Base-by-base conservation (phyloP, 1,284 basidiomycete genomes). In the Marasmius sp. region DNA sequence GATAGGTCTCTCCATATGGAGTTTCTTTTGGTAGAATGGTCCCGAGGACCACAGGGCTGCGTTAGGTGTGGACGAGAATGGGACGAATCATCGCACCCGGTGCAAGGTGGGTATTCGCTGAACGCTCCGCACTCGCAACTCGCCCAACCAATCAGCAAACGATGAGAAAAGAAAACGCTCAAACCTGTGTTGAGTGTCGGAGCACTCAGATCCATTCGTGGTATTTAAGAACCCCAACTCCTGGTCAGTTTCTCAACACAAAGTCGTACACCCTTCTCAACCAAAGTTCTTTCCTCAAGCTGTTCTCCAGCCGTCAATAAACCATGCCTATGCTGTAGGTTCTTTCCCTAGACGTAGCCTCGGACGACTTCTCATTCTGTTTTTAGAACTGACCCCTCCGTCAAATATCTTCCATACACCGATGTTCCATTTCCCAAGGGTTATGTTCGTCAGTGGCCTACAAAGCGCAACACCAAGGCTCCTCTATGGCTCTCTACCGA, bases 401-500 rank as follows among this genome's bases (percentile, higher is more conserved):
- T 79, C 72, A 90, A 89, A 74, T 93, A 93, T 80, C 80, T 79
- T 67, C 85, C 91, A 47, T 94, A 93, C 80, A 81, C 82, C 34
- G 83, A 88, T 14, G 78, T 93, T 50, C 80, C 91, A 57, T 85
- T 94, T 54, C 68, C 71, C 18, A 12, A 64, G n/a, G 63, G 62
- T 54, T 83, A 85, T 39, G 81, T 87, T 69, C 85, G 94, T 63
- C 84, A 86, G 77, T 96, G 94, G 94, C 94, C 94, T 6, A 81
- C 85, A 60, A 86, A 88, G 71, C 82, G 86, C 55, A 86, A 86
- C 66, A 81, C 80, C 16, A 81, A 81, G 60, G 79, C 92, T 3
- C 94, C 94, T 27, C 90, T 93, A 64, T 96, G 94, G 94, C 83
- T 94, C 63, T 93, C 91, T 22, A 95, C 93, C 22, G 94, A 96